Percentiles rank a stretch among this genome's conserved stretches.
These are phyloP conservation scores for Pyrus betulifolia DNA, from an alignment of 306 rosid species.

Conservation along the genomic window DNA sequence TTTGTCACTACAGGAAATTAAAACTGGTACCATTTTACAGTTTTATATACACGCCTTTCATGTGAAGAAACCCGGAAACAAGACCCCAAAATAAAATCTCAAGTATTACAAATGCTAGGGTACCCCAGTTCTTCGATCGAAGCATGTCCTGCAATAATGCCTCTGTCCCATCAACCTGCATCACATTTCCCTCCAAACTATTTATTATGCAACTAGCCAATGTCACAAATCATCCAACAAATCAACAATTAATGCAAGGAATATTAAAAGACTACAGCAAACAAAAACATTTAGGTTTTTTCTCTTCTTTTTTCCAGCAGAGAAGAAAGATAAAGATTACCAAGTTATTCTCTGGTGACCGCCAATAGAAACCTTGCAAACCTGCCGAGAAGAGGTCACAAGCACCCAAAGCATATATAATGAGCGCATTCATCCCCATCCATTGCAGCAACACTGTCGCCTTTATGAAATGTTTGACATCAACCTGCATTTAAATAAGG, in stretches of 20 bases:
- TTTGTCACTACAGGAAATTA: constrained; percentile 7
- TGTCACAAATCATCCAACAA: background rate
- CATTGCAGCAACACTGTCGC: constrained; percentile 54
- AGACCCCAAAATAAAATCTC: constrained; percentile 58
- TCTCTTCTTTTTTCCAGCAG: background rate
- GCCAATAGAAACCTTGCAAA: constrained; percentile 74
- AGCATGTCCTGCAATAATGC: constrained; percentile 43
- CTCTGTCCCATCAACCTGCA: constrained; percentile 65
- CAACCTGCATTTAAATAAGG: constrained; percentile 39
- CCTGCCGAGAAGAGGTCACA: constrained; percentile 60
- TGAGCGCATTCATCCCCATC: constrained; percentile 81
- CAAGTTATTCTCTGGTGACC: constrained; percentile 61
- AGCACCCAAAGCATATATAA: constrained; percentile 63
- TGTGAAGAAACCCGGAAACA: constrained; percentile 54
- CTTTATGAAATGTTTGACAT: constrained; percentile 40
- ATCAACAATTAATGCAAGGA: background rate
- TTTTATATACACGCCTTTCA: constrained; percentile 46
- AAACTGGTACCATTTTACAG: constrained; percentile 12
- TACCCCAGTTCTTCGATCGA: constrained; percentile 68
- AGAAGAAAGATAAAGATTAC: constrained; percentile 27
- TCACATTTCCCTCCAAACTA: constrained; percentile 1
- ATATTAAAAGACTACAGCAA: background rate
- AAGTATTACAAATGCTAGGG: constrained; percentile 46
- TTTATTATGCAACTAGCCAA: constrained; percentile 14
- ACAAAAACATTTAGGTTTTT: background rate